Percentiles rank a stretch among this genome's conserved stretches.
These are phyloP conservation scores for Elongisporangium prolatum DNA, from an alignment of 352 stramenopile genomes.

Conservation along the genomic window DNA sequence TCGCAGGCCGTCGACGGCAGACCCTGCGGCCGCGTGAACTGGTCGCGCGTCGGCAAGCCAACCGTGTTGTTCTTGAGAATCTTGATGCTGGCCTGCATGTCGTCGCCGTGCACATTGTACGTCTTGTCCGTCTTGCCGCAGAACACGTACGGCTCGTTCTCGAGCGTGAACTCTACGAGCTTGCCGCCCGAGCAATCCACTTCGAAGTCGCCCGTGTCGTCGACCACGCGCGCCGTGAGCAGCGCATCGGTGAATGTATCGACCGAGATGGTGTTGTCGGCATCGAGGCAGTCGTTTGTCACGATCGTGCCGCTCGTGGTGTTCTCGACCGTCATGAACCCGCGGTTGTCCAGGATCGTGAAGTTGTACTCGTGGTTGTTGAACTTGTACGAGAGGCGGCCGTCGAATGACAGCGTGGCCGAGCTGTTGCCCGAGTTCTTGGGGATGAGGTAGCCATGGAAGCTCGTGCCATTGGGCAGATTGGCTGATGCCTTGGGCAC, in stretches of 20 bases:
- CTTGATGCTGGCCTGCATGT: slow-evolving; percentile 14
- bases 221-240: slow-evolving; percentile 15
- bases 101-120: slow-evolving; percentile 10
- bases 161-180: slow-evolving; percentile 26
- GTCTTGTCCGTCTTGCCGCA: slow-evolving; percentile 16
- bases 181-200: slow-evolving; percentile 12
- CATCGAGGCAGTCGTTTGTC: slow-evolving; percentile 8
- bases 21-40: background rate
- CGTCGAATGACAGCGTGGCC: slow-evolving; percentile 19
- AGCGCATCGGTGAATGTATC: slow-evolving; percentile 11
- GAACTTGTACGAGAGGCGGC: slow-evolving; percentile 21
- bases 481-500: slow-evolving; percentile 1
- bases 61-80: slow-evolving; percentile 19
- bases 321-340: slow-evolving; percentile 24
- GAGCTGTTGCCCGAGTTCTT: slow-evolving; percentile 9
- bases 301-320: slow-evolving; percentile 15
- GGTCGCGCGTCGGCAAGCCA: slow-evolving; percentile 6
- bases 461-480: slow-evolving; percentile 15
- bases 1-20: background rate
- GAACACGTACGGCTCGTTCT: slow-evolving; percentile 31
- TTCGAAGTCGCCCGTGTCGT: slow-evolving; percentile 20
- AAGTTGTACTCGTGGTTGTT: slow-evolving; percentile 22
- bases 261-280: slow-evolving; percentile 14
- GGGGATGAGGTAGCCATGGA: slow-evolving; percentile 15
- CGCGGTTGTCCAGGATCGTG: slow-evolving; percentile 22